phyloP scores from a whole-genome alignment of 495 filamentous ascomycete genomes.

The Penicillium pulvis region DNA sequence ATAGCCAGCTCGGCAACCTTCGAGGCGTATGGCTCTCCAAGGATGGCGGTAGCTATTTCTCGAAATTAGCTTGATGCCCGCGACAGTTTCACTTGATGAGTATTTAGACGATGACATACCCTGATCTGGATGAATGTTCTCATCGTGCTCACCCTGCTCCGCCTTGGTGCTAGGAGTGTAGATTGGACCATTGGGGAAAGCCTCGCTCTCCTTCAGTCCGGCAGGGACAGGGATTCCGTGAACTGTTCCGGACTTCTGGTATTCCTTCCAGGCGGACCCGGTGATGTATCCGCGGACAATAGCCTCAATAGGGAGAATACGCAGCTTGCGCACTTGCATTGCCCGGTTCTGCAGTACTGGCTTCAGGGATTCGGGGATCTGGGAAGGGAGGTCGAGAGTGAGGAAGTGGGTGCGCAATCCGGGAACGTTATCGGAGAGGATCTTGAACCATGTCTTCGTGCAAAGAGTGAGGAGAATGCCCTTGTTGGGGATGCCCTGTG shows the following conservation, averaged over 20 bases:
- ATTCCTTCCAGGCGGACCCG: conserved; percentile 87
- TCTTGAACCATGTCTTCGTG: conserved; percentile 81
- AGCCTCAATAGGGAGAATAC: conserved; percentile 86
- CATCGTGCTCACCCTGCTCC: conserved; percentile 77
- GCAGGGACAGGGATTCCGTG: conserved; percentile 70
- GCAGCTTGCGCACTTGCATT: conserved; percentile 80
- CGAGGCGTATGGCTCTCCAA: conserved; percentile 74
- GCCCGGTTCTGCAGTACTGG: conserved; percentile 63
- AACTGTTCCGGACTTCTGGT: conserved; percentile 72
- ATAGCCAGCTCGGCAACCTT: conserved; percentile 74
- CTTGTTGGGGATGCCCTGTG: conserved; percentile 78
- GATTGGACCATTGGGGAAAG: conserved; percentile 69
- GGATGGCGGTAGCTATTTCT: conserved; percentile 58
- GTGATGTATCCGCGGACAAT: conserved; percentile 95
- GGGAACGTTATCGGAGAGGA: conserved; percentile 67
- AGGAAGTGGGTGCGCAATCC: conserved; percentile 76
- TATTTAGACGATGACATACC: conserved; percentile 35
- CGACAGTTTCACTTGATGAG: neutral
- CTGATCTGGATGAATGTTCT: conserved; percentile 82
- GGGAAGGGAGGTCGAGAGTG: conserved; percentile 62
- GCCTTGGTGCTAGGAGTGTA: conserved; percentile 95
- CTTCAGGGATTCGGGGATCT: conserved; percentile 50
- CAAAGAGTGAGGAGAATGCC: conserved; percentile 82
- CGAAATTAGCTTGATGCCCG: neutral
- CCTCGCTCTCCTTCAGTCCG: conserved; percentile 71